phyloP scores from a whole-genome alignment of 2,329 filamentous ascomycete genomes.

The Clonostachys solani region DNA sequence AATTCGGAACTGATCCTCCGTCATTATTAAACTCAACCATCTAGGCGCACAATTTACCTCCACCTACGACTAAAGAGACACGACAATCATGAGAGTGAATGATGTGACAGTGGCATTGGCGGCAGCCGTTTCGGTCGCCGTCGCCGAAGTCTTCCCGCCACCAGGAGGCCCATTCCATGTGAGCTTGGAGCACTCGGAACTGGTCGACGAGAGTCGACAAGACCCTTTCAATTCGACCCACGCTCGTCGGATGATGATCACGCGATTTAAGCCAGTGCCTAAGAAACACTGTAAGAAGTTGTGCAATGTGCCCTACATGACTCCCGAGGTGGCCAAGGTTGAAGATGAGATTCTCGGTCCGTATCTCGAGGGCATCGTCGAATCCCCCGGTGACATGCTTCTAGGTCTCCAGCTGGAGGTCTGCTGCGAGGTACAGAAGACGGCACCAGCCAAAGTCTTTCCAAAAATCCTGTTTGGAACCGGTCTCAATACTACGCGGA shows the following conservation, averaged over 20 bases:
- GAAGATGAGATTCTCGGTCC: slow-evolving; percentile 12
- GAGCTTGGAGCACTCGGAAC: not conserved
- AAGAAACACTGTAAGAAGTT: slow-evolving; percentile 6
- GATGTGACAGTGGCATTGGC: not conserved
- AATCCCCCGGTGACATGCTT: slow-evolving; percentile 11
- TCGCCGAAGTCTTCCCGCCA: not conserved
- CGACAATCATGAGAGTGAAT: no score
- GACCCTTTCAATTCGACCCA: slow-evolving; percentile 4
- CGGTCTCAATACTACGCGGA: slow-evolving; percentile 34
- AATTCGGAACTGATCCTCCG: no score
- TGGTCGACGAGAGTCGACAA: slow-evolving; percentile 2
- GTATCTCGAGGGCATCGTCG: slow-evolving; percentile 3
- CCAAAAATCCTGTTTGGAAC: slow-evolving; percentile 36
- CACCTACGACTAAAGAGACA: no score
- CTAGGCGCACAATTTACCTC: no score
- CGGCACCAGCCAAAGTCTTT: slow-evolving; percentile 9
- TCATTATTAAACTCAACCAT: no score
- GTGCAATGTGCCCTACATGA: slow-evolving; percentile 13
- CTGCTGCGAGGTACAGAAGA: slow-evolving; percentile 8
- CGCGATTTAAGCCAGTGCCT: slow-evolving; percentile 10
- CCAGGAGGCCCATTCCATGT: slow-evolving; percentile 1
- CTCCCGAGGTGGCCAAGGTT: slow-evolving; percentile 6
- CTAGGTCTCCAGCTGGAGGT: slow-evolving; percentile 10
- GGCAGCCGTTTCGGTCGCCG: not conserved
- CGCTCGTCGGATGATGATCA: slow-evolving; percentile 4